Conservation (phyloP, 768 basidiomycete species). For the Mycena olivaceomarginata region DNA sequence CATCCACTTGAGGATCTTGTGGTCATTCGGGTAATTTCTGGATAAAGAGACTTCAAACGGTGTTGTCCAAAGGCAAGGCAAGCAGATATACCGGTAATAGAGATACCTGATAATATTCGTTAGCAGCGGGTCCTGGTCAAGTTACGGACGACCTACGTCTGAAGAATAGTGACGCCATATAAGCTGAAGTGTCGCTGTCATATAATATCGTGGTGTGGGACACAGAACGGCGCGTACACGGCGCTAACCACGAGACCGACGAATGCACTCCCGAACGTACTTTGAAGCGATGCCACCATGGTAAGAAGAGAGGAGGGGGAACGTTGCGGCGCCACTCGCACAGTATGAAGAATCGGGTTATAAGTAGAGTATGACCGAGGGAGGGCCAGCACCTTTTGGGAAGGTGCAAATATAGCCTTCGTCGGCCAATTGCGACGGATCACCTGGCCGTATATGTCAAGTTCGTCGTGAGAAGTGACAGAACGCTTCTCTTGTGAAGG, state of each 20-base stretch:
- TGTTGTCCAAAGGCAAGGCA: too few species aligned
- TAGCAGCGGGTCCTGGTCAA: conserved; percentile 6
- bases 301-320: conserved; percentile 13
- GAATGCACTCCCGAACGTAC: conserved; percentile 67
- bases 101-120: conserved; percentile 55
- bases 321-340: background rate
- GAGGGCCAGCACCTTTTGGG: conserved; percentile 7
- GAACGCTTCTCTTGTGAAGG: conserved; percentile 11
- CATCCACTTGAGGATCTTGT: conserved; percentile 60
- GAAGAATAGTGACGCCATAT: conserved; percentile 68
- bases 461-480: conserved; percentile 20
- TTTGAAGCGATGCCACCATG: conserved; percentile 51
- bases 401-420: conserved; percentile 15
- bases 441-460: conserved; percentile 7
- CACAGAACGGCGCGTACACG: conserved; percentile 57
- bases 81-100: conserved; percentile 60
- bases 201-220: conserved; percentile 16
- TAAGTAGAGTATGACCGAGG: conserved; percentile 25
- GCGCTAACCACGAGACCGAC: conserved; percentile 65
- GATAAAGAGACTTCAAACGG: conserved; percentile 1
- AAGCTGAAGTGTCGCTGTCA: conserved; percentile 53
- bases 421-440: conserved; percentile 13
- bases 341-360: conserved; percentile 20
- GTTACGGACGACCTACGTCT: conserved; percentile 55
- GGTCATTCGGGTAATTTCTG: conserved; percentile 57